A percentile compares a stretch with the other conserved stretches of the same genome.
These are phyloP conservation scores for Rhodotorula mucilaginosa DNA, from an alignment of 1,284 basidiomycete species.

Conservation along the genomic window DNA sequence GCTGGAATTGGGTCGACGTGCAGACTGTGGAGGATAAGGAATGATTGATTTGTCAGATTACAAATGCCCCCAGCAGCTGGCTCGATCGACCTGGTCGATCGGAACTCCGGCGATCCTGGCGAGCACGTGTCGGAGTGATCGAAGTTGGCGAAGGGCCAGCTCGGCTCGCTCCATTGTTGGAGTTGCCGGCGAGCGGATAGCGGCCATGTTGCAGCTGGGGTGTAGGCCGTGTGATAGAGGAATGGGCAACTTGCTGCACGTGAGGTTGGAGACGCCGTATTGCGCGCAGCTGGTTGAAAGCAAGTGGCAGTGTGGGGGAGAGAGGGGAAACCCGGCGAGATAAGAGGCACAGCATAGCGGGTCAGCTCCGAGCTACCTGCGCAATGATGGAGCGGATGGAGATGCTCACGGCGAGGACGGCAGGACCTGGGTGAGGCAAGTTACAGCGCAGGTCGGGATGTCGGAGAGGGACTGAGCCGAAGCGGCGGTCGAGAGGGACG, in stretches of 20 bases:
- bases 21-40: slow-evolving; percentile 3
- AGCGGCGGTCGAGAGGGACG: not conserved
- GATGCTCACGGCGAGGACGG: slow-evolving; percentile 10
- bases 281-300: slow-evolving; percentile 4
- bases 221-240: not conserved
- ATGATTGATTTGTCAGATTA: too few species aligned
- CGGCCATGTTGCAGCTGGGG: too few species aligned
- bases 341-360: too few species aligned
- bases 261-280: slow-evolving; percentile 16
- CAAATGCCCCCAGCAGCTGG: too few species aligned
- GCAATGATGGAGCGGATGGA: not conserved
- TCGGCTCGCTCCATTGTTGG: too few species aligned
- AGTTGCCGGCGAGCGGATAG: too few species aligned
- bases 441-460: slow-evolving; percentile 20
- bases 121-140: too few species aligned
- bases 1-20: slow-evolving; percentile 20
- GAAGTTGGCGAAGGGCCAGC: too few species aligned
- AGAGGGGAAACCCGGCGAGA: too few species aligned
- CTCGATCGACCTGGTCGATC: too few species aligned
- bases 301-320: not conserved
- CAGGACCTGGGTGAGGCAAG: slow-evolving; percentile 9
- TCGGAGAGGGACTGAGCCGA: not conserved
- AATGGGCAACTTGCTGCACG: slow-evolving; percentile 10
- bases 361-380: not conserved
- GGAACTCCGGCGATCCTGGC: too few species aligned